phyloP scores from a whole-genome alignment of 2,329 filamentous ascomycete species.

The Nakataea oryzae region DNA sequence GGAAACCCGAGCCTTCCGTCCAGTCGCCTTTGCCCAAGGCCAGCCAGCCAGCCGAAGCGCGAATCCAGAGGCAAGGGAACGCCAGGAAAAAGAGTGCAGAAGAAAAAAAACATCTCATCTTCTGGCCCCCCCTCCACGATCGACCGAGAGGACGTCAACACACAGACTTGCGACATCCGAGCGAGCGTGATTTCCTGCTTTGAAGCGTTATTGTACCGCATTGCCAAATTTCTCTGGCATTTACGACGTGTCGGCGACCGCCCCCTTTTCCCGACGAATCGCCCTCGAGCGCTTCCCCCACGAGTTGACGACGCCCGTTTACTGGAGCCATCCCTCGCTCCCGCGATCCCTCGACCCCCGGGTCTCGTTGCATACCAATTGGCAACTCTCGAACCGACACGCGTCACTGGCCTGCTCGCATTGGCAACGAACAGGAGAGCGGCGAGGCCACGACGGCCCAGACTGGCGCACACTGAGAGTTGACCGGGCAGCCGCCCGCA shows the following conservation, averaged over 20 bases:
- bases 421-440: slow-evolving; percentile 1
- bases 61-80: neutral
- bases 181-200: neutral
- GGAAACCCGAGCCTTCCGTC: slow-evolving; percentile 2
- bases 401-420: neutral
- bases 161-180: neutral
- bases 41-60: neutral
- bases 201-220: neutral
- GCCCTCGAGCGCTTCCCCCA: neutral
- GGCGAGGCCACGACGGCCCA: slow-evolving; percentile 4
- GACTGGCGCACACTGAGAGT: slow-evolving; percentile 3
- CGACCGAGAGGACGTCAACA: neutral
- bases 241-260: neutral
- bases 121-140: slow-evolving; percentile 3
- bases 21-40: neutral
- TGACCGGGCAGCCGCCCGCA: slow-evolving; percentile 10
- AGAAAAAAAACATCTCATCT: slow-evolving; percentile 5
- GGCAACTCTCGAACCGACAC: neutral
- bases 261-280: neutral
- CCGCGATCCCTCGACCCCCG: neutral
- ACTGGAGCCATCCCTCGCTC: neutral
- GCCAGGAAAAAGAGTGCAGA: neutral
- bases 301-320: neutral
- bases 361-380: neutral
- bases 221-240: neutral